A percentile compares a stretch with the other conserved stretches of the same genome.
These are phyloP conservation scores for Geranium incanum DNA, from an alignment of 441 rosid species.

Conservation along the genomic window DNA sequence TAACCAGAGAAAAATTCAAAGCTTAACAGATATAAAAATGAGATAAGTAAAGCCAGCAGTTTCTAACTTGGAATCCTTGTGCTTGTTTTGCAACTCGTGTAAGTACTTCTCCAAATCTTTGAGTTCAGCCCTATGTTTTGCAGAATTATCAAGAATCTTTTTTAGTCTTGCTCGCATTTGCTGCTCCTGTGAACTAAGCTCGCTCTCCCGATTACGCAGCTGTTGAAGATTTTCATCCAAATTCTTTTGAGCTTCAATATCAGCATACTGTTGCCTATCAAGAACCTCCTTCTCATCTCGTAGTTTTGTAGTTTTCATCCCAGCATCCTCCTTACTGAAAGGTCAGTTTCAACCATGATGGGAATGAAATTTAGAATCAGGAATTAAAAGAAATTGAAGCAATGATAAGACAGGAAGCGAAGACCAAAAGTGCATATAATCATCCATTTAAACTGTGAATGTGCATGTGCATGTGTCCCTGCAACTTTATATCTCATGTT, in stretches of 20 bases:
- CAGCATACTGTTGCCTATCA: constrained; percentile 90
- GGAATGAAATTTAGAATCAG: constrained; percentile 2
- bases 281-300: constrained; percentile 96
- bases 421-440: not conserved
- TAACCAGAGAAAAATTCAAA: not conserved
- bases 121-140: constrained; percentile 56
- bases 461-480: not conserved
- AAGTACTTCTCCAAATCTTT: constrained; percentile 53
- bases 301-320: constrained; percentile 76
- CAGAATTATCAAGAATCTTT: constrained; percentile 56
- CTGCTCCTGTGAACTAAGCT: constrained; percentile 66
- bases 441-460: not conserved
- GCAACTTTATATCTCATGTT: not conserved
- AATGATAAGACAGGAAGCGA: constrained; percentile 9
- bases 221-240: constrained; percentile 95
- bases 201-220: constrained; percentile 66
- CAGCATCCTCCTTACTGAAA: constrained; percentile 94
- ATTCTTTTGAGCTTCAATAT: constrained; percentile 82
- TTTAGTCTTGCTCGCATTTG: constrained; percentile 61
- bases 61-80: constrained; percentile 65
- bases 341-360: constrained; percentile 19
- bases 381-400: constrained; percentile 7
- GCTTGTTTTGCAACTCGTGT: constrained; percentile 68
- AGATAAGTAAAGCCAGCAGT: constrained; percentile 12
- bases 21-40: constrained; percentile 12